A percentile compares a stretch with the other conserved stretches of the same genome.
Conservation (phyloP, 139 green algal species). For the Chlorella vulgaris region DNA sequence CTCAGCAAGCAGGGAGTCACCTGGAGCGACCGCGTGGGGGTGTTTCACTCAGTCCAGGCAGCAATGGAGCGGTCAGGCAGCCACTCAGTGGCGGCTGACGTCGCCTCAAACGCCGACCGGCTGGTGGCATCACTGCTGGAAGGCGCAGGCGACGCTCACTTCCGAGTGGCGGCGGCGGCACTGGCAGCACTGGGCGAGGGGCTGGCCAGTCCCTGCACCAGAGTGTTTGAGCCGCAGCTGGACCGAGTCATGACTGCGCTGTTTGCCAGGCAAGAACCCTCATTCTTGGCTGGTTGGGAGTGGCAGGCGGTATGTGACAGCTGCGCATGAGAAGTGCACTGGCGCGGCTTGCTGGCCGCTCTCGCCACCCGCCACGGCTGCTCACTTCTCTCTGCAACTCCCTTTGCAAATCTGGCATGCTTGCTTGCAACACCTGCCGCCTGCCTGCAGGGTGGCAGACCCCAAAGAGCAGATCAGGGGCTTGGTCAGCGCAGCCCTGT, state of each 20-base stretch:
- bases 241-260: conserved; percentile 65
- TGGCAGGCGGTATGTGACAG: background rate
- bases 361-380: no score
- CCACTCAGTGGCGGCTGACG: conserved; percentile 5
- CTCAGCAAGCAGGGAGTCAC: background rate
- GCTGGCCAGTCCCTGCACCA: conserved; percentile 23
- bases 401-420: no score
- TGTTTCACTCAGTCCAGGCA: background rate
- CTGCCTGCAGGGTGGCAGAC: conserved; percentile 53
- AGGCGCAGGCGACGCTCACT: conserved; percentile 52
- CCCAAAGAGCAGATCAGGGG: conserved; percentile 56
- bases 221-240: conserved; percentile 53
- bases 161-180: conserved; percentile 52
- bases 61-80: conserved; percentile 2
- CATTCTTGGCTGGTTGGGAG: no score
- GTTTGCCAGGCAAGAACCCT: conserved; percentile 51
- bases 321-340: no score
- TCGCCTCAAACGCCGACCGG: conserved; percentile 15
- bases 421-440: no score
- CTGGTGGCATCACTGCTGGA: conserved; percentile 19
- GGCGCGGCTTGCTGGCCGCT: no score
- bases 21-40: conserved; percentile 14
- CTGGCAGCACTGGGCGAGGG: conserved; percentile 41
- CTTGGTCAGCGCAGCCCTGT: conserved; percentile 43
- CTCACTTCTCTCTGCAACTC: no score